Evolutionary conservation across 2,329 filamentous ascomycete genomes (phyloP).

Genomic region (Aspergillus ochraceus): DNA sequence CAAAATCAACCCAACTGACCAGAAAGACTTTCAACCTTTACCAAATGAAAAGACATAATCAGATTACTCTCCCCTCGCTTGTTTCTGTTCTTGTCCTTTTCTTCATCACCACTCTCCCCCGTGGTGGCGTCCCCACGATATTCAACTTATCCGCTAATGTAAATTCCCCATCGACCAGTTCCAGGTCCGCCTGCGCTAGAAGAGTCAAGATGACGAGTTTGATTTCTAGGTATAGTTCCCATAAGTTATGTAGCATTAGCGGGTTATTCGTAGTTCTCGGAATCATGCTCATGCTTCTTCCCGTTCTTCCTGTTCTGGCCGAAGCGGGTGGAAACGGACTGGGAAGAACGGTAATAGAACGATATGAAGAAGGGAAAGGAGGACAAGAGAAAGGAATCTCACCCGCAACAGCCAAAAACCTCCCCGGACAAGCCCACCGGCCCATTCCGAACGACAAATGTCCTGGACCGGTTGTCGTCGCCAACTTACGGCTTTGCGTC

Average conservation of each 20-base stretch:
- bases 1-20: too few species aligned
- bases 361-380: too few species aligned
- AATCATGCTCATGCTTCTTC: too few species aligned
- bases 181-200: neutral
- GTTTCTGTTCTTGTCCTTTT: neutral
- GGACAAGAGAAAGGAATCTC: too few species aligned
- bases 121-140: neutral
- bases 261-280: too few species aligned
- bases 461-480: neutral
- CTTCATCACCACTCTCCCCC: neutral
- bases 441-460: conserved; percentile 1
- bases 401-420: neutral
- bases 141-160: neutral
- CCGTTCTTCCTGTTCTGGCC: too few species aligned
- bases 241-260: too few species aligned
- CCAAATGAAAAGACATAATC: neutral
- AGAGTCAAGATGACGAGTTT: neutral
- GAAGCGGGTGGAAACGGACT: too few species aligned
- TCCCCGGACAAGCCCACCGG: neutral
- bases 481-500: neutral
- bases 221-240: neutral
- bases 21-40: too few species aligned
- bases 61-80: neutral
- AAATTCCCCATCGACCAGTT: neutral
- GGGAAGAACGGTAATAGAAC: too few species aligned